Conservation (phyloP, 116 monocot species). For the Posidonia oceanica region DNA sequence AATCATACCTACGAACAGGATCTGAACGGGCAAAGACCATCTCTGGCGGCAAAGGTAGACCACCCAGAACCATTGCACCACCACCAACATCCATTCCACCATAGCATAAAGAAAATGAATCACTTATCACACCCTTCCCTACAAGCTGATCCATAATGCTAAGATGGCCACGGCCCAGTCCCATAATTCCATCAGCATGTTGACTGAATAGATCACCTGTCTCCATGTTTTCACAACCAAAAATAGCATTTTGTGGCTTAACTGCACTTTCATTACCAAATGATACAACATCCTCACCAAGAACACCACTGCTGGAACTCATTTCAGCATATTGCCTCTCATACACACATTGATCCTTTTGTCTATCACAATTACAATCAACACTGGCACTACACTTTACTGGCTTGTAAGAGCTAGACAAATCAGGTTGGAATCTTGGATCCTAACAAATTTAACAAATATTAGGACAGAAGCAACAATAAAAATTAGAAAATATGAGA, state of each 20-base stretch:
- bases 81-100: conserved; percentile 97
- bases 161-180: conserved; percentile 84
- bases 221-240: conserved; percentile 97
- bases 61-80: conserved; percentile 95
- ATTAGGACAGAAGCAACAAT: not conserved
- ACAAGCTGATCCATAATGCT: conserved; percentile 98
- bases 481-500: not conserved
- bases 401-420: conserved; percentile 73
- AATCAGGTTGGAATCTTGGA: conserved; percentile 88
- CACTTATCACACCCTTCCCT: conserved; percentile 64
- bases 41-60: conserved; percentile 47
- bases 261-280: conserved; percentile 80
- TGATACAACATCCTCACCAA: conserved; percentile 72
- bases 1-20: conserved; percentile 72
- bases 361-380: conserved; percentile 67
- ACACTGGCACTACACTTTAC: conserved; percentile 46
- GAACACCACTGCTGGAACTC: conserved; percentile 95
- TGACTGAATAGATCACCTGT: conserved; percentile 94
- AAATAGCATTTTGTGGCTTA: conserved; percentile 65
- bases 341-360: conserved; percentile 71
- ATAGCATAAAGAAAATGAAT: conserved; percentile 95
- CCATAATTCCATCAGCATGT: conserved; percentile 99
- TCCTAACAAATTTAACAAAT: conserved; percentile 34
- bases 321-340: conserved; percentile 97
- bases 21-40: conserved; percentile 81